Evolutionary conservation across 2,329 filamentous ascomycete genomes (phyloP).

Genomic region (Trichoderma sp.): DNA sequence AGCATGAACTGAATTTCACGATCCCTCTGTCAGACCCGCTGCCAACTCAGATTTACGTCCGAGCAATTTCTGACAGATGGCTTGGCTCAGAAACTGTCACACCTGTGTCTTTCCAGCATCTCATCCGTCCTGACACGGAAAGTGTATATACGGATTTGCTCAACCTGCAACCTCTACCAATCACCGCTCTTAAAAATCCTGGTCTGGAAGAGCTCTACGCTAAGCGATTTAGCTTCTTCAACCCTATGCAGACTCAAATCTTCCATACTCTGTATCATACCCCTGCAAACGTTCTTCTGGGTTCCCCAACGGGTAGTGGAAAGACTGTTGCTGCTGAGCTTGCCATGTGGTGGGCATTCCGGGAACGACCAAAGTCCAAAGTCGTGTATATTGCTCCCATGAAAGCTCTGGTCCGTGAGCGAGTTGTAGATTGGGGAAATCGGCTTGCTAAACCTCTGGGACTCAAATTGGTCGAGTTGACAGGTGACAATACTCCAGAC

Average conservation of each 20-base stretch:
- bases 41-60: conserved; percentile 93
- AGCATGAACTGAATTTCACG: conserved; percentile 97
- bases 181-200: conserved; percentile 84
- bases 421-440: conserved; percentile 91
- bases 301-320: conserved; percentile 94
- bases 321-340: conserved; percentile 96
- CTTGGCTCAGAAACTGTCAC: conserved; percentile 94
- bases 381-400: conserved; percentile 99
- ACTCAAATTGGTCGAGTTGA: conserved; percentile 89
- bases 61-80: conserved; percentile 94
- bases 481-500: conserved; percentile 95
- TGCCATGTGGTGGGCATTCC: conserved; percentile 99
- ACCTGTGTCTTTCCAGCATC: conserved; percentile 93
- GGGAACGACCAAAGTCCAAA: conserved; percentile 90
- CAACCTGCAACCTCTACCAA: conserved; percentile 84
- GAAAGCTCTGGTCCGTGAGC: conserved; percentile 96
- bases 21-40: conserved; percentile 92
- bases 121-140: conserved; percentile 95
- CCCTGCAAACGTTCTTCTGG: conserved; percentile 84
- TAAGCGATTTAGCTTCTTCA: conserved; percentile 92
- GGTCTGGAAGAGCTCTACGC: conserved; percentile 85
- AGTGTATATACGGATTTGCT: conserved; percentile 95
- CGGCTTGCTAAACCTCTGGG: conserved; percentile 82
- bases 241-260: conserved; percentile 98
- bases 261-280: conserved; percentile 97